Evolutionary conservation across 1,284 basidiomycete species (phyloP).

Genomic region (Hemileia vastatrix): DNA sequence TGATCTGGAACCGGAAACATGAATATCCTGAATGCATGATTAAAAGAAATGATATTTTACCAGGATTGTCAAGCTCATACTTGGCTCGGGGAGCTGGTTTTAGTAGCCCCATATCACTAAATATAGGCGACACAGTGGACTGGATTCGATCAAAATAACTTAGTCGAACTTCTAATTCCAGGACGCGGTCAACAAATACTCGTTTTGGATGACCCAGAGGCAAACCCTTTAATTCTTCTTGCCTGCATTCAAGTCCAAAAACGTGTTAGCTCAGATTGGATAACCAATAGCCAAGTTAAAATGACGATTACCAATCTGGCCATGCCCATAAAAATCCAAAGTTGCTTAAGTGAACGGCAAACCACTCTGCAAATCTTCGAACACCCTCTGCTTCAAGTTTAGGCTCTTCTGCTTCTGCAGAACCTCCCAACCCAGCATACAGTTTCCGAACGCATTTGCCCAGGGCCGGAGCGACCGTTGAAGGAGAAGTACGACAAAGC

Average conservation of each 20-base stretch:
- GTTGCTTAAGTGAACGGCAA: slow-evolving; percentile 90
- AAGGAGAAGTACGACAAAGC: slow-evolving; percentile 80
- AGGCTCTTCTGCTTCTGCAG: slow-evolving; percentile 48
- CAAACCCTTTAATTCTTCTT: slow-evolving; percentile 42
- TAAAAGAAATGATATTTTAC: slow-evolving; percentile 46
- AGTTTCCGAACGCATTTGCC: slow-evolving; percentile 86
- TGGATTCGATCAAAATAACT: slow-evolving; percentile 88
- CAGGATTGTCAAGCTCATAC: slow-evolving; percentile 69
- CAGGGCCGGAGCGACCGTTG: slow-evolving; percentile 86
- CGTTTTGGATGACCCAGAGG: slow-evolving; percentile 67
- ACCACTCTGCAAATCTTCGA: slow-evolving; percentile 82
- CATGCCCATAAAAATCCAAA: slow-evolving; percentile 99
- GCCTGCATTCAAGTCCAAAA: slow-evolving; percentile 18
- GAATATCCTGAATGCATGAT: background rate
- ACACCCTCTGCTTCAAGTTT: slow-evolving; percentile 69
- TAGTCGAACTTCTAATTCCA: slow-evolving; percentile 82
- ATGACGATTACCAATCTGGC: slow-evolving; percentile 84
- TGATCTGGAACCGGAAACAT: slow-evolving; percentile 52
- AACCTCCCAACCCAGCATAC: slow-evolving; percentile 58
- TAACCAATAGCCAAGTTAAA: background rate
- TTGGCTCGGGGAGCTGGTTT: slow-evolving; percentile 66
- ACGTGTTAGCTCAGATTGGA: background rate
- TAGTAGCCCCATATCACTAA: slow-evolving; percentile 58
- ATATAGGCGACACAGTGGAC: slow-evolving; percentile 76
- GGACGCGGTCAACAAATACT: slow-evolving; percentile 72